Percentiles rank a stretch among this genome's conserved stretches.
Evolutionary conservation across 2,329 filamentous ascomycete genomes (phyloP).

Genomic region (Huntiella decipiens): DNA sequence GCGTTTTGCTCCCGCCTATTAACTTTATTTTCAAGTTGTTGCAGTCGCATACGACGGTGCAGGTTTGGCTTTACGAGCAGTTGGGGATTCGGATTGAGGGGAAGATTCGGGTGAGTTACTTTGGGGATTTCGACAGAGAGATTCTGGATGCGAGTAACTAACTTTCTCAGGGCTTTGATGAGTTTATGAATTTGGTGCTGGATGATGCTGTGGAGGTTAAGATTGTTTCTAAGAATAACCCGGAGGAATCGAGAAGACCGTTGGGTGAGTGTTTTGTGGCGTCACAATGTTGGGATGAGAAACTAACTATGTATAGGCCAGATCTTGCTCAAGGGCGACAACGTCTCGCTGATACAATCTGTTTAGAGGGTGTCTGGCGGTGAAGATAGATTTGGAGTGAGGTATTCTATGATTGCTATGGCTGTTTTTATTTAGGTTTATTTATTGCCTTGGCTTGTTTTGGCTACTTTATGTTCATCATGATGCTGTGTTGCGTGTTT

Average conservation of each 20-base stretch:
- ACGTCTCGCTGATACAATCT: slow-evolving; percentile 59
- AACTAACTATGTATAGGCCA: slow-evolving; percentile 36
- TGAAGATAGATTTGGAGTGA: slow-evolving; percentile 1
- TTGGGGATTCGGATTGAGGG: slow-evolving; percentile 85
- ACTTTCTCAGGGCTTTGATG: slow-evolving; percentile 68
- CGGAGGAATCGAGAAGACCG: slow-evolving; percentile 55
- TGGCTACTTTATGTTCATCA: not conserved
- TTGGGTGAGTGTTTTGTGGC: slow-evolving; percentile 39
- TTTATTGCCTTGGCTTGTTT: slow-evolving; percentile 6
- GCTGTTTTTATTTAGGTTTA: slow-evolving; percentile 9
- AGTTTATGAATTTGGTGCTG: slow-evolving; percentile 97
- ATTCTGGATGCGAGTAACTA: slow-evolving; percentile 8
- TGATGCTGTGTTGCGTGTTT: not conserved
- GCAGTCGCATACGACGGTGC: slow-evolving; percentile 61
- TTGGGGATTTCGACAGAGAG: not conserved
- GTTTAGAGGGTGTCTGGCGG: slow-evolving; percentile 5
- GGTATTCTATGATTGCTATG: not conserved
- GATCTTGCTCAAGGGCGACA: slow-evolving; percentile 75
- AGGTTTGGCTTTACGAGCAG: slow-evolving; percentile 96
- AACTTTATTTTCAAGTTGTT: slow-evolving; percentile 55
- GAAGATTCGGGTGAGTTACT: slow-evolving; percentile 66
- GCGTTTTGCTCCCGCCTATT: slow-evolving; percentile 41
- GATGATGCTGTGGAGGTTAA: slow-evolving; percentile 91
- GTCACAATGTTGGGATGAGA: not conserved
- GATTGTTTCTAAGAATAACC: slow-evolving; percentile 59